Base-by-base conservation (phyloP, 208 protist genomes). In the Acanthamoeba quina region DNA sequence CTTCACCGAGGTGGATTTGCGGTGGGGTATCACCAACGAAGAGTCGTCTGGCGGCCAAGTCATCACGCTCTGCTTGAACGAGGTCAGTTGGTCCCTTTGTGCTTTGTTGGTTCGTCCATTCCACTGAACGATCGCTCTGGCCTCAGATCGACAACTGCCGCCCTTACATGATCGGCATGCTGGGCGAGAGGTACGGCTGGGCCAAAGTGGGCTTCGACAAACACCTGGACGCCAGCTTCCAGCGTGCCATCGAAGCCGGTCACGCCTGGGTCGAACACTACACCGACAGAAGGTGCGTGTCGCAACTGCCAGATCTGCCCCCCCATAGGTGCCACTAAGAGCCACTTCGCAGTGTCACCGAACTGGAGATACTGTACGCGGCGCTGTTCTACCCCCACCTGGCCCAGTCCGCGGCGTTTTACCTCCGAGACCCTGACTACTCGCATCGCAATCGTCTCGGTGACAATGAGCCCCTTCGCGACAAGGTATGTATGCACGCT, bases 181-280 rank as follows among this genome's bases (percentile, higher is more conserved):
- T 94, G 29, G 90, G 90, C 37, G 90, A 94, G 68, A n/a, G 90
- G 5, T 94, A 94, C 37, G 90, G 90, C 52, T 94, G 90, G 90
- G 60, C 90, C 47, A 92, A 92, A 37, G 68, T 72, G 2, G 86
- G 86, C 6, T 54, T 92, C n/a, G 52, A 86, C 31, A 17, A 56
- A 9, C 44, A 86, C 1, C 26, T 86, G 19, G 78, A 86, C 49
- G 31, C 6, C 44, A 86, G 19, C 52, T 41, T 86, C 4, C 62
- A 37, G 78, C 44, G 49, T 26, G 78, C 78, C 49, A 62, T 86
- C 11, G 78, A 86, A 41, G 78, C 78, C 3, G 78, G 78, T 9
- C 78, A 86, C 78, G 62, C 78, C 1, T 86, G 78, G 78, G 29
- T 86, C 21, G 78, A 86, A 37, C 78, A 86, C 78, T 86, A 86